Percentiles rank a stretch among this genome's conserved stretches.
Evolutionary conservation across 345 rosid genomes (phyloP).

Genomic region (Aquilaria yunnanensis): DNA sequence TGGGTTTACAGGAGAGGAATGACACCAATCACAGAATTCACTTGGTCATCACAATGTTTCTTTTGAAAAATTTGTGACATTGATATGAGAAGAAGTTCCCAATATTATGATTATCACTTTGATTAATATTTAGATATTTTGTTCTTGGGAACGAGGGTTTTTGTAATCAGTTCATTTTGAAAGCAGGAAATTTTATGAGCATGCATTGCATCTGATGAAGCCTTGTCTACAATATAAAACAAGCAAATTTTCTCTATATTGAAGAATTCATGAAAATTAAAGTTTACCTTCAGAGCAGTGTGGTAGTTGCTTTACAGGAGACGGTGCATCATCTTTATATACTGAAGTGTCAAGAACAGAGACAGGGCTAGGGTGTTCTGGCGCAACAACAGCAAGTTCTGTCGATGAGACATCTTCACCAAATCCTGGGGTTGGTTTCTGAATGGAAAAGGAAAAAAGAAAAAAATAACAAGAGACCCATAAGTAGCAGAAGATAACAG

Average conservation of each 20-base stretch:
- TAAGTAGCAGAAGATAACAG: conserved; percentile 3
- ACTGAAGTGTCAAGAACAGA: conserved; percentile 67
- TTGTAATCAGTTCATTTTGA: too few relatives aligned
- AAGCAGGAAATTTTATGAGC: too few relatives aligned
- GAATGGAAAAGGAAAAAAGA: neutral
- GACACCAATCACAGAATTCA: too few relatives aligned
- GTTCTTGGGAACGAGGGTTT: too few relatives aligned
- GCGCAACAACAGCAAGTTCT: conserved; percentile 36
- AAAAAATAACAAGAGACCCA: neutral
- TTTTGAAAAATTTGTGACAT: too few relatives aligned
- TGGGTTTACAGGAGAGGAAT: too few relatives aligned
- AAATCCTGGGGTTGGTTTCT: conserved; percentile 45
- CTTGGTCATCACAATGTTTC: too few relatives aligned
- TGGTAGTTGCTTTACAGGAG: conserved; percentile 50
- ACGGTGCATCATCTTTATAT: conserved; percentile 52
- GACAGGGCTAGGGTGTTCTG: conserved; percentile 83
- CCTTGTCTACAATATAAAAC: too few relatives aligned
- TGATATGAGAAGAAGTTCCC: too few relatives aligned
- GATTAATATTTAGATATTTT: too few relatives aligned
- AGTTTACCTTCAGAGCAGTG: conserved; percentile 34
- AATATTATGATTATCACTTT: too few relatives aligned
- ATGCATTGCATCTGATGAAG: neutral
- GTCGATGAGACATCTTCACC: conserved; percentile 40
- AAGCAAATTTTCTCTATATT: too few relatives aligned
- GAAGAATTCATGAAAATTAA: neutral